A percentile compares a stretch with the other conserved stretches of the same genome.
phyloP scores from a whole-genome alignment of 257 asterid genomes.

The Hygrophila difformis region DNA sequence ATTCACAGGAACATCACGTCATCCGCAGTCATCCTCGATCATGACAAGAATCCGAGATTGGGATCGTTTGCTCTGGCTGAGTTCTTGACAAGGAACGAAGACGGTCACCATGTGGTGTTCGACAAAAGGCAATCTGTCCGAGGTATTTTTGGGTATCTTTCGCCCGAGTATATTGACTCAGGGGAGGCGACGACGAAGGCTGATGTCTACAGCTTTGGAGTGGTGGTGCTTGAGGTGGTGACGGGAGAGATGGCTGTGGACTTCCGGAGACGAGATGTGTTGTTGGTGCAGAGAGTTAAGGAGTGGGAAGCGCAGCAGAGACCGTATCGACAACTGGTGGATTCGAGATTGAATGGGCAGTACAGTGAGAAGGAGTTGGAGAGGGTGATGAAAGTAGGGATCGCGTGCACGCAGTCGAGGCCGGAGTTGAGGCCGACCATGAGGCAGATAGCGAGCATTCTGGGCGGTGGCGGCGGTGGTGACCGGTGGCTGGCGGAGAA shows the following conservation, averaged over 20 bases:
- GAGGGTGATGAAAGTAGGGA: constrained; percentile 65
- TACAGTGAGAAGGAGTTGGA: constrained; percentile 44
- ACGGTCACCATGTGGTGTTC: constrained; percentile 42
- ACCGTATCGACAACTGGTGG: constrained; percentile 47
- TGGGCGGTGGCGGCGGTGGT: constrained; percentile 76
- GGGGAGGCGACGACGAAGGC: constrained; percentile 86
- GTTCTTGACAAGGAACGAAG: constrained; percentile 71
- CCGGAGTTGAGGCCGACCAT: constrained; percentile 67
- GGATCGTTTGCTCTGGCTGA: constrained; percentile 89
- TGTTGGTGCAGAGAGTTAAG: constrained; percentile 49
- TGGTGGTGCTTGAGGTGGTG: constrained; percentile 74
- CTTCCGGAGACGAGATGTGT: constrained; percentile 49
- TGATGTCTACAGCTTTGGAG: constrained; percentile 85
- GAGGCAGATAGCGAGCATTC: constrained; percentile 74
- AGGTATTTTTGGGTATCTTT: constrained; percentile 84
- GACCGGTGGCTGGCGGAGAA: constrained; percentile 54
- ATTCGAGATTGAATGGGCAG: constrained; percentile 54
- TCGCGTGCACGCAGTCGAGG: constrained; percentile 64
- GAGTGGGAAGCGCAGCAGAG: constrained; percentile 38
- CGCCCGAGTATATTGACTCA: constrained; percentile 68
- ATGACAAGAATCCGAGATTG: constrained; percentile 76
- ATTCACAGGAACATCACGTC: constrained; percentile 86
- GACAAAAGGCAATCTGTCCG: constrained; percentile 52
- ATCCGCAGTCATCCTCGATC: constrained; percentile 64
- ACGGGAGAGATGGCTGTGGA: constrained; percentile 80